A percentile compares a stretch with the other conserved stretches of the same genome.
Conservation (phyloP, 116 monocot species). For the Trichopus zeylanicus region DNA sequence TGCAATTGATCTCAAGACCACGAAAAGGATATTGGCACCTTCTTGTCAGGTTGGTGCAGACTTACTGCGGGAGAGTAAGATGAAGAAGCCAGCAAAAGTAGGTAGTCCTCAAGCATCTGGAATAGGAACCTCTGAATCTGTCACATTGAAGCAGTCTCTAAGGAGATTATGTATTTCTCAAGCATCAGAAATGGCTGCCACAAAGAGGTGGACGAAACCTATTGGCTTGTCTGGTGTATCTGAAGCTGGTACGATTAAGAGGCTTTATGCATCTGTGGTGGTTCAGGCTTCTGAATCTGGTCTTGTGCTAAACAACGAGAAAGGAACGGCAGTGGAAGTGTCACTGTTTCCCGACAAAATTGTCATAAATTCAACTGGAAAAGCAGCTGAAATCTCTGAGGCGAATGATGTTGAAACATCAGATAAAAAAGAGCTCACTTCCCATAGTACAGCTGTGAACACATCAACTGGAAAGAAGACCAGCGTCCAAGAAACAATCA, state of each 20-base stretch:
- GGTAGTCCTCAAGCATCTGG: constrained; percentile 30
- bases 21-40: constrained; percentile 15
- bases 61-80: constrained; percentile 18
- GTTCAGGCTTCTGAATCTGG: constrained; percentile 33
- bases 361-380: constrained; percentile 14
- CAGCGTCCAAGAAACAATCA: constrained; percentile 42
- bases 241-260: constrained; percentile 58
- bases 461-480: constrained; percentile 20
- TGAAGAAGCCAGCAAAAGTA: constrained; percentile 34
- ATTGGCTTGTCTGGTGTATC: constrained; percentile 31
- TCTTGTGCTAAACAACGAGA: constrained; percentile 11
- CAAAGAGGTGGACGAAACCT: constrained; percentile 56
- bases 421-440: constrained; percentile 14
- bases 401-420: constrained; percentile 10
- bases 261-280: constrained; percentile 55
- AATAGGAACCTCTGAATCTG: constrained; percentile 54
- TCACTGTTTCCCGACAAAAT: constrained; percentile 43
- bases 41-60: constrained; percentile 15
- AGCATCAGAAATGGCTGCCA: constrained; percentile 90
- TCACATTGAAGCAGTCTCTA: constrained; percentile 78
- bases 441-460: constrained; percentile 6
- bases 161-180: constrained; percentile 78
- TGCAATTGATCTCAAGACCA: constrained; percentile 31
- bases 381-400: constrained; percentile 9
- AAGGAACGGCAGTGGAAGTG: constrained; percentile 34